Evolutionary conservation across 2,329 filamentous ascomycete genomes (phyloP).

Genomic region (Aspergillus oerlinghausenensis): DNA sequence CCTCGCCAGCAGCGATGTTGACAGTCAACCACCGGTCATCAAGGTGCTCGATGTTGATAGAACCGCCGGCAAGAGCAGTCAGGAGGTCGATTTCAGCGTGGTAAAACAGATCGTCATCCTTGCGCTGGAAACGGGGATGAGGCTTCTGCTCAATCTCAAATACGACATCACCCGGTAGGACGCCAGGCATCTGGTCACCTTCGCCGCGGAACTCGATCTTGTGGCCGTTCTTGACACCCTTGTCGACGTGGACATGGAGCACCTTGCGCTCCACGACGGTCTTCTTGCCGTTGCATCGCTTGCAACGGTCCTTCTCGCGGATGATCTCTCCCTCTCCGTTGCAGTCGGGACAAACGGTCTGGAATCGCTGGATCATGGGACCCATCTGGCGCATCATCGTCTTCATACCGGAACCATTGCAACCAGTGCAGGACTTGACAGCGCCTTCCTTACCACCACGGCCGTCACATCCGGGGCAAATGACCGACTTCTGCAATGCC

Average conservation of each 20-base stretch:
- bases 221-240: slow-evolving; percentile 86
- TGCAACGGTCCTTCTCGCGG: slow-evolving; percentile 96
- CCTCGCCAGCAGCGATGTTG: slow-evolving; percentile 88
- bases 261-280: slow-evolving; percentile 96
- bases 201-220: slow-evolving; percentile 97
- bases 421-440: slow-evolving; percentile 87
- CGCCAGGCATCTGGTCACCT: slow-evolving; percentile 90
- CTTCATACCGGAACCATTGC: slow-evolving; percentile 96
- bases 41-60: slow-evolving; percentile 89
- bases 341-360: slow-evolving; percentile 97
- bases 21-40: slow-evolving; percentile 96
- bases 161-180: slow-evolving; percentile 90
- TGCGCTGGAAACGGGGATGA: slow-evolving; percentile 90
- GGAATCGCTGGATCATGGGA: slow-evolving; percentile 99
- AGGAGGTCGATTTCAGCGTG: slow-evolving; percentile 93
- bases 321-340: slow-evolving; percentile 96
- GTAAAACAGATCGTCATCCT: slow-evolving; percentile 94
- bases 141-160: slow-evolving; percentile 99
- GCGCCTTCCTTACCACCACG: slow-evolving; percentile 95
- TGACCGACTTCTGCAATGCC: slow-evolving; percentile 92
- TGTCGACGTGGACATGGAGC: slow-evolving; percentile 94
- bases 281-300: slow-evolving; percentile 95
- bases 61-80: slow-evolving; percentile 87
- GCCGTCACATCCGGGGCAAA: slow-evolving; percentile 91
- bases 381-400: slow-evolving; percentile 99